Evolutionary conservation across 1,284 basidiomycete species (phyloP).

Genomic region (Cutaneotrichosporon sp.): DNA sequence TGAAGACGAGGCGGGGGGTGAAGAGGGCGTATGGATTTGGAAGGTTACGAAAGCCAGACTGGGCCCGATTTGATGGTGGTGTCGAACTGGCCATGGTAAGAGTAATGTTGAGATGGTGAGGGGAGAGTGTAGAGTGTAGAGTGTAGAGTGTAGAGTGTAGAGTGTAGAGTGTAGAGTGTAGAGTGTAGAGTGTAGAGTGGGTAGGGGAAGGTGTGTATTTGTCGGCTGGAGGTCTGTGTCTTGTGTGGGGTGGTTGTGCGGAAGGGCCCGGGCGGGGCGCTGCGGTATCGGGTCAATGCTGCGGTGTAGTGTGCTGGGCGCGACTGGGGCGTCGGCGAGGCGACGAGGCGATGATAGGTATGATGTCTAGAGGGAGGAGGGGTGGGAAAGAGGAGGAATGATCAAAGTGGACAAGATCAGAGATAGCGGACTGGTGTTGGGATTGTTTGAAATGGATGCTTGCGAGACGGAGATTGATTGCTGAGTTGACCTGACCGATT

Average conservation of each 20-base stretch:
- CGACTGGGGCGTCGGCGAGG: background rate
- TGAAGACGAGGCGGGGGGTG: constrained; percentile 44
- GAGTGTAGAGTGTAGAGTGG: background rate
- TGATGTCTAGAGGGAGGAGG: background rate
- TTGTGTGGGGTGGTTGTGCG: background rate
- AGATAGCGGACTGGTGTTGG: background rate
- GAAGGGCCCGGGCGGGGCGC: background rate
- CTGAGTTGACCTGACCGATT: background rate
- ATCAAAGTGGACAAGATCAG: background rate
- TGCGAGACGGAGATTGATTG: background rate
- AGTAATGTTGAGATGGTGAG: background rate
- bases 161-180: background rate
- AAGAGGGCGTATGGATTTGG: constrained; percentile 44
- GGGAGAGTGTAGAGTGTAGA: background rate
- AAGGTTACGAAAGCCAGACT: constrained; percentile 25
- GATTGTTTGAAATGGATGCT: background rate
- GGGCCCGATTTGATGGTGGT: background rate
- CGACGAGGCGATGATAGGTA: background rate
- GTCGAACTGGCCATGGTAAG: background rate
- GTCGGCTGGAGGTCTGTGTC: background rate
- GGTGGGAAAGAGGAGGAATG: background rate
- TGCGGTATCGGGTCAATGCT: background rate
- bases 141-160: background rate
- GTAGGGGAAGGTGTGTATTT: constrained; percentile 4
- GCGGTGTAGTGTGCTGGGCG: background rate